These are phyloP conservation scores for Pestalotiopsis fici DNA, from an alignment of 2,329 filamentous ascomycete genomes.

Conservation along the genomic window DNA sequence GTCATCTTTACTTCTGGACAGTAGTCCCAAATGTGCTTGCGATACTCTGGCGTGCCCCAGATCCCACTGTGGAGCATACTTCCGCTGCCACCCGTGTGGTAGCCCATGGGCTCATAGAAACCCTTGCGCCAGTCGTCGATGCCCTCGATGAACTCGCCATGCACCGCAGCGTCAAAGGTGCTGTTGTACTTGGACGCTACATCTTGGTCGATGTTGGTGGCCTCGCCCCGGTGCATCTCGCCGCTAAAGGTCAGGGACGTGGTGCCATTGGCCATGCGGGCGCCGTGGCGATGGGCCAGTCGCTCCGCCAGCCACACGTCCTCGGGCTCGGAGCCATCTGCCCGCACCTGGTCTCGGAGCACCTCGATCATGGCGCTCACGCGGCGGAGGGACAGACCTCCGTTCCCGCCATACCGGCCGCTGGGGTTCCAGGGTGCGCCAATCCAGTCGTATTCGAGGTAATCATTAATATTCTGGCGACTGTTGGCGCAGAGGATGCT, in stretches of 20 bases:
- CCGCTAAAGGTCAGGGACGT: slow-evolving; percentile 50
- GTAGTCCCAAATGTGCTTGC: slow-evolving; percentile 56
- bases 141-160: slow-evolving; percentile 36
- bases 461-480: slow-evolving; percentile 46
- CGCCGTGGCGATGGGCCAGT: slow-evolving; percentile 48
- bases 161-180: slow-evolving; percentile 26
- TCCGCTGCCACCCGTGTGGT: slow-evolving; percentile 55
- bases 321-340: slow-evolving; percentile 47
- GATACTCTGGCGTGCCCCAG: slow-evolving; percentile 48
- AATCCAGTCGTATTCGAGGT: slow-evolving; percentile 54
- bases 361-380: slow-evolving; percentile 55
- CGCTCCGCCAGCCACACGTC: slow-evolving; percentile 58
- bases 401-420: slow-evolving; percentile 50
- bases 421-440: slow-evolving; percentile 49
- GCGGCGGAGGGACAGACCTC: slow-evolving; percentile 52
- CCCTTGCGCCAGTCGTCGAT: slow-evolving; percentile 53
- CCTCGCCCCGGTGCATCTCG: slow-evolving; percentile 43
- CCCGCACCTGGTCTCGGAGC: slow-evolving; percentile 46
- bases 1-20: slow-evolving; percentile 62
- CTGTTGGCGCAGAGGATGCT: slow-evolving; percentile 58
- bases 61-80: slow-evolving; percentile 43
- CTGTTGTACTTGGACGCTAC: slow-evolving; percentile 21
- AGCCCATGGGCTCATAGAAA: slow-evolving; percentile 60
- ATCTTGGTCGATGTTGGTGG: slow-evolving; percentile 24
- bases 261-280: slow-evolving; percentile 53